Base-by-base conservation (phyloP, 495 filamentous ascomycete genomes). In the Penicillium bialowiezense region DNA sequence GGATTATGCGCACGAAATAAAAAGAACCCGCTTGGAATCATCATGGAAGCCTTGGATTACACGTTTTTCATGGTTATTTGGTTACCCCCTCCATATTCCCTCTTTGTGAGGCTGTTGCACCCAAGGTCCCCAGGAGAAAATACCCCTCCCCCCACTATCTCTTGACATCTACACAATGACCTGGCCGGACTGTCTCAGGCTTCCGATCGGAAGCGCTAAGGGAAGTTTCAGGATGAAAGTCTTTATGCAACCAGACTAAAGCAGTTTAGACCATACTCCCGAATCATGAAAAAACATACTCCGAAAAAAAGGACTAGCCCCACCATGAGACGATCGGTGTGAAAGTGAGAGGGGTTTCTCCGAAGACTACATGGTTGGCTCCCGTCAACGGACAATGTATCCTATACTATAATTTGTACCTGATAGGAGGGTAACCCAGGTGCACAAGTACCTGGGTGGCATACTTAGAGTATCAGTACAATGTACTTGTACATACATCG, bases 11-110 rank as follows among this genome's bases (percentile, higher is more conserved):
- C 41, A 33, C 42, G 54, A 34, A 44, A 55, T 51, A 33, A 59
- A 46, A 48, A 53, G 43, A 62, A 60, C 50, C 39, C 57, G 56
- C 59, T 50, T 69, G 48, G 63, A 69, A 69, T 57, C 55, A 48
- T 44, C 45, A 42, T 62, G 55, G 63, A 65, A 47, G 50, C 39
- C 44, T 21, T 17, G 21, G 40, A 32, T 44, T 41, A 15, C 26
- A 34, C 14, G 26, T 34, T 26, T 35, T 36, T 35, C 13, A 33
- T 24, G 14, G 32, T n/a, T 13, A 18, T 12, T n/a, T 29, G 26
- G 19, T 38, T 19, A 24, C 32, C 31, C 8, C 32, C 23, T 29
- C 26, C 32, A 28, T 38, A 31, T 28, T 47, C n/a, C n/a, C n/a
- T n/a, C n/a, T n/a, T n/a, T n/a, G n/a, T n/a, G n/a, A n/a, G n/a